Base-by-base conservation (phyloP, 2,329 filamentous ascomycete species). In the Mollisia scopiformis region DNA sequence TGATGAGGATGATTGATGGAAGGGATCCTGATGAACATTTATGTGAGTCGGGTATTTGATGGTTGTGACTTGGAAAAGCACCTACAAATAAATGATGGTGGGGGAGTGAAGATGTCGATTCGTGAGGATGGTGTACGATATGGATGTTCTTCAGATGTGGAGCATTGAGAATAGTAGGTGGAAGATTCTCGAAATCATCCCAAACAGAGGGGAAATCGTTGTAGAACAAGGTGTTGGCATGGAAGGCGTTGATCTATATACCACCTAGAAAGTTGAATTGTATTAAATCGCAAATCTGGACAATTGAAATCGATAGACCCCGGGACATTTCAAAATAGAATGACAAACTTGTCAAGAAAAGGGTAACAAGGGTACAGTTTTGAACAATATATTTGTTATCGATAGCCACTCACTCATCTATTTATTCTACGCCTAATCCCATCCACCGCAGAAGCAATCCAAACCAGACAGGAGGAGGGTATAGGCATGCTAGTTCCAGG, bases 1-100 rank as follows among this genome's bases (percentile, higher is more conserved):
- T 68, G 75, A 78, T 37, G 64, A 57, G 46, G 57, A 59, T 16
- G 65, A 67, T 65, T 63, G 43, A 47, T 6, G 43, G 31, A 50
- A 41, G 28, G 21, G n/a, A 33, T 33, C 16, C 11, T 27, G 43
- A 27, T 6, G 11, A 16, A 27, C 14, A 27, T 5, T 14, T 16
- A 6, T 14, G 6, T 21, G 39, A 43, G 19, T 10, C 19, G 39
- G 23, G 6, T 21, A 19, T 19, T 39, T 39, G 14, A 7, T 39
- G 37, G 13, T 7, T n/a, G n/a, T 16, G 37, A 19, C 7, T n/a
- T 19, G n/a, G 37, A 39, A 19, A 19, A 13, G n/a, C n/a, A n/a
- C n/a, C n/a, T n/a, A n/a, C n/a, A n/a, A n/a, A n/a, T n/a, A n/a
- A n/a, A n/a, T n/a, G n/a, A n/a, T n/a, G n/a, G 35, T 37, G 35